Conservation (phyloP, 2,329 filamentous ascomycete genomes). For the Trichocomaceae sp. region DNA sequence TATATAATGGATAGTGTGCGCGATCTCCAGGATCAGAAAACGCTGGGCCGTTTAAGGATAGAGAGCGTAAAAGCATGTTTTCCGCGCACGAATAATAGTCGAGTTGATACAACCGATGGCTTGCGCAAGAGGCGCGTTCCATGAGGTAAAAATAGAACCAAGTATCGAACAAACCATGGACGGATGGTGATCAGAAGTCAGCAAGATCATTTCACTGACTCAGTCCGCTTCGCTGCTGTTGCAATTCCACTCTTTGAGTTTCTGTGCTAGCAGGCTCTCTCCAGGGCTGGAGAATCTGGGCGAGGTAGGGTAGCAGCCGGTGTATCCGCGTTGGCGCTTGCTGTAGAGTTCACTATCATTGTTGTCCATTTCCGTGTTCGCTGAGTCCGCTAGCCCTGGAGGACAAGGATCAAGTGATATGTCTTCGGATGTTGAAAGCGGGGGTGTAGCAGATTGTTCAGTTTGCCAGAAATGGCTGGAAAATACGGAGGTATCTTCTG, state of each 20-base stretch:
- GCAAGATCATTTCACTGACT: not conserved
- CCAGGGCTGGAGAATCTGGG: conserved; percentile 38
- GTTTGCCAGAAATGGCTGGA: conserved; percentile 1
- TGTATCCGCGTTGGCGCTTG: conserved; percentile 62
- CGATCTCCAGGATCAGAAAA: not conserved
- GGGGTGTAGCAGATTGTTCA: not conserved
- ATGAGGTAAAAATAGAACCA: not conserved
- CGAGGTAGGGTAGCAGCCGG: conserved; percentile 51
- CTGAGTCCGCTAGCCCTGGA: not conserved
- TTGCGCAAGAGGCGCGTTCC: not conserved
- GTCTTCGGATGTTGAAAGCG: not conserved
- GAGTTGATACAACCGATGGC: not conserved
- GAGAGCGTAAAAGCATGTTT: not conserved
- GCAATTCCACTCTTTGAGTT: conserved; percentile 56
- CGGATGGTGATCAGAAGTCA: not conserved
- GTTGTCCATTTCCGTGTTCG: not conserved
- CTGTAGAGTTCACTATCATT: conserved; percentile 47
- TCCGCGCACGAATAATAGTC: not conserved
- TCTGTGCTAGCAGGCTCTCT: conserved; percentile 64
- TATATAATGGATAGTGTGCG: not conserved
- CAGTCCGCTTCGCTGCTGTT: conserved; percentile 15
- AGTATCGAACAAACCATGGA: not conserved
- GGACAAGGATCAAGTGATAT: conserved; percentile 1
- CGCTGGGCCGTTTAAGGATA: not conserved
- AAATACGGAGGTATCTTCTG: not conserved